Percentiles rank a stretch among this genome's conserved stretches.
phyloP scores from a whole-genome alignment of 2,329 filamentous ascomycete species.

The Scopulariopsis brevicaulis region DNA sequence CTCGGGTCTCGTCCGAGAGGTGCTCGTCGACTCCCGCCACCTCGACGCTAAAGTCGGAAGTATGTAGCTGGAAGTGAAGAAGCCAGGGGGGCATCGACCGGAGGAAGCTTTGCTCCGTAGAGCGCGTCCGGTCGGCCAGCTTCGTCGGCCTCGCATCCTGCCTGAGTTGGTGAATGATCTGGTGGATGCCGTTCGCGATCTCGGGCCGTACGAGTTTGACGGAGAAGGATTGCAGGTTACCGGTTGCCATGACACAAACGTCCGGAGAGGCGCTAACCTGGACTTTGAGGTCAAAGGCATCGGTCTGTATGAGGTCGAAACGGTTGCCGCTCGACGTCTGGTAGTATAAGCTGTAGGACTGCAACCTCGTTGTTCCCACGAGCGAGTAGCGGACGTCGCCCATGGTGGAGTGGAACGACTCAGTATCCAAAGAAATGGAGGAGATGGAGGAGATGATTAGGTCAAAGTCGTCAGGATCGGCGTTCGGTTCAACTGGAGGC shows the following conservation, averaged over 20 bases:
- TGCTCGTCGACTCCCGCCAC: conserved; percentile 78
- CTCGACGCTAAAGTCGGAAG: conserved; percentile 81
- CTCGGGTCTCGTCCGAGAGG: conserved; percentile 72
- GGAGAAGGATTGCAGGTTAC: conserved; percentile 75
- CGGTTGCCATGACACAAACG: conserved; percentile 68
- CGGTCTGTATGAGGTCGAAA: conserved; percentile 79
- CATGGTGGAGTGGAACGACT: conserved; percentile 85
- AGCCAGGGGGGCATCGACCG: conserved; percentile 77
- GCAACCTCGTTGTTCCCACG: conserved; percentile 68
- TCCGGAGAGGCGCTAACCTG: conserved; percentile 79
- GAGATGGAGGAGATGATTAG: conserved; percentile 92
- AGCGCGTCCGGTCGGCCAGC: conserved; percentile 28
- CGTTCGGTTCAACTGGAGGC: conserved; percentile 58
- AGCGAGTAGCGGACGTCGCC: conserved; percentile 82
- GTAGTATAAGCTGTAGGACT: conserved; percentile 87
- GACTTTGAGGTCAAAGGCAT: conserved; percentile 77
- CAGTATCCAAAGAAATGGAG: conserved; percentile 82
- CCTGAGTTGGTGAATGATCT: conserved; percentile 78
- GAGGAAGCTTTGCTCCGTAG: conserved; percentile 54
- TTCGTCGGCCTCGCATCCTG: conserved; percentile 52
- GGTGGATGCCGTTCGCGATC: conserved; percentile 82
- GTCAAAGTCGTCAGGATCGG: conserved; percentile 74
- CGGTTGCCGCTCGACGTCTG: conserved; percentile 74
- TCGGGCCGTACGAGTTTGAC: conserved; percentile 85
- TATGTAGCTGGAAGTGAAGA: conserved; percentile 71